Conservation (phyloP, 2,329 filamentous ascomycete species). For the Fusarium sp. region DNA sequence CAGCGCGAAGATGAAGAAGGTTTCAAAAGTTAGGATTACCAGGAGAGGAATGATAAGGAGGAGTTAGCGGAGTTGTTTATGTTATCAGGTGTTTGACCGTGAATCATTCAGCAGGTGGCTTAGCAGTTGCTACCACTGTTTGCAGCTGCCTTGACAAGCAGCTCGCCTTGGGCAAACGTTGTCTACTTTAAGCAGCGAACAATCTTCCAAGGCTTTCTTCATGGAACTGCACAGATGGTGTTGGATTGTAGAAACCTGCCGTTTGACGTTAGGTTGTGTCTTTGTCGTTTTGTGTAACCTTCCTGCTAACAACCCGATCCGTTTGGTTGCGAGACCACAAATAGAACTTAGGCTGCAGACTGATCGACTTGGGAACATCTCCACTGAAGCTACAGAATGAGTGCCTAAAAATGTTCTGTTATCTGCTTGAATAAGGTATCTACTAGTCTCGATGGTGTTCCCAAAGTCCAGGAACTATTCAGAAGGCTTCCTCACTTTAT, state of each 20-base stretch:
- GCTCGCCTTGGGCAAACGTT: background rate
- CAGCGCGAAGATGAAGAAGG: background rate
- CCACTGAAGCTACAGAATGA: background rate
- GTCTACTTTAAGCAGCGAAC: background rate
- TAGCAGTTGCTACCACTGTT: background rate
- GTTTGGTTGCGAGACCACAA: background rate
- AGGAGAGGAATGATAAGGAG: background rate
- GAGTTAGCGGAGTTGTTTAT: background rate
- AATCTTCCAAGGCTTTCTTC: rapidly evolving
- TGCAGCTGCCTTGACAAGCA: background rate
- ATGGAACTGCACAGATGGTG: background rate
- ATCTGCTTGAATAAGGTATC: too few species aligned
- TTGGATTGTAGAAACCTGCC: background rate
- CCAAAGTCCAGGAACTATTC: background rate
- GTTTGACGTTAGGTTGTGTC: background rate
- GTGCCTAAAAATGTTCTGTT: too few species aligned
- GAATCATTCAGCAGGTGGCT: background rate
- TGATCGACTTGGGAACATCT: background rate
- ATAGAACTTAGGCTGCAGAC: too few species aligned
- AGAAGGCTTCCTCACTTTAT: background rate
- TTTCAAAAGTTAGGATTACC: background rate
- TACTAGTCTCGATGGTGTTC: background rate
- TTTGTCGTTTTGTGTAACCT: background rate
- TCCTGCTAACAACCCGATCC: background rate
- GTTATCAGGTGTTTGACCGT: background rate